These are phyloP conservation scores for Chytriomyces hyalinus DNA, from an alignment of 192 early-diverging fungal species.

Conservation along the genomic window DNA sequence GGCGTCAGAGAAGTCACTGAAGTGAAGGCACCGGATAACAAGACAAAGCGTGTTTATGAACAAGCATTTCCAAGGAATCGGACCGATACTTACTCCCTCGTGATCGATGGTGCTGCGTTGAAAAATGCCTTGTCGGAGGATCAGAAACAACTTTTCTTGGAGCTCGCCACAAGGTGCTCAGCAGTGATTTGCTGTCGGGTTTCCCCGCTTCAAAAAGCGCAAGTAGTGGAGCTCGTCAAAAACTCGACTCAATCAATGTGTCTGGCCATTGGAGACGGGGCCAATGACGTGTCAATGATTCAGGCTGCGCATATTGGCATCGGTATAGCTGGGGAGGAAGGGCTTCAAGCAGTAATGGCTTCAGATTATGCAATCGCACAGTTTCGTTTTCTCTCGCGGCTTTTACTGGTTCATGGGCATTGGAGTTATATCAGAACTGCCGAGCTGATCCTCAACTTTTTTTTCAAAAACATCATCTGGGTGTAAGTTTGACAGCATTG, in stretches of 20 bases:
- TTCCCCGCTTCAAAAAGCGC: conserved; percentile 92
- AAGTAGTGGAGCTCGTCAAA: conserved; percentile 91
- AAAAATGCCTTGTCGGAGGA: conserved; percentile 72
- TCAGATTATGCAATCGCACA: conserved; percentile 92
- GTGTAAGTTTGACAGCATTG: conserved; percentile 39
- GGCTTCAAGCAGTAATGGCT: conserved; percentile 91
- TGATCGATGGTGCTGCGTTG: conserved; percentile 94
- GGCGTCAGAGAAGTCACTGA: conserved; percentile 26
- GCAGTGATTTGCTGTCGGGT: conserved; percentile 96
- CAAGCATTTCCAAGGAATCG: background rate
- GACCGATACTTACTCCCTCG: conserved; percentile 59
- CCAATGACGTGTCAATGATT: conserved; percentile 98
- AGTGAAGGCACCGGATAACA: background rate
- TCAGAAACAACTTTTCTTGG: conserved; percentile 64
- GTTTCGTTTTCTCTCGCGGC: conserved; percentile 82
- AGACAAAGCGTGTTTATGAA: background rate
- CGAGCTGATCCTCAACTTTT: conserved; percentile 67
- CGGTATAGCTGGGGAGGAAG: conserved; percentile 94
- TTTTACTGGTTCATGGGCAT: conserved; percentile 90
- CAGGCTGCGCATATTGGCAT: conserved; percentile 95
- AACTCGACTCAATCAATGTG: conserved; percentile 78
- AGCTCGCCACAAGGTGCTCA: conserved; percentile 77
- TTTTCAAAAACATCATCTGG: conserved; percentile 95
- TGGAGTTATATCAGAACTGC: conserved; percentile 83
- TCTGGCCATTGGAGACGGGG: conserved; percentile 93